These are phyloP conservation scores for Bacidia rubella DNA, from an alignment of 495 filamentous ascomycete species.

Conservation along the genomic window DNA sequence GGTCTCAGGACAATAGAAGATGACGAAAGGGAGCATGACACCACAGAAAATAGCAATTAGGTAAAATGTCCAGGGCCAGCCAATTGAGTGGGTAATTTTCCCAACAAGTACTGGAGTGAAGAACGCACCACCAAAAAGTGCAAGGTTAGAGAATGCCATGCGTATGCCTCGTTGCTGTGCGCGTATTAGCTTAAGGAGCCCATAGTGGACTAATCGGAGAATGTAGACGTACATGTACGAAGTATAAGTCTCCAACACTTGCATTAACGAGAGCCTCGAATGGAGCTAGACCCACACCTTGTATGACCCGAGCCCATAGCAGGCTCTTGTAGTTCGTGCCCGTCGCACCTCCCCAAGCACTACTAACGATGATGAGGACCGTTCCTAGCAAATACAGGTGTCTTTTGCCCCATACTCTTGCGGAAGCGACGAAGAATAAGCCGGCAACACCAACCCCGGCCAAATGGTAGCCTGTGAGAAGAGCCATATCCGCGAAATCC, in stretches of 20 bases:
- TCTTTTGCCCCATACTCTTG: slow-evolving; percentile 84
- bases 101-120: slow-evolving; percentile 53
- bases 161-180: slow-evolving; percentile 62
- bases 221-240: slow-evolving; percentile 50
- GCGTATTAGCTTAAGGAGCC: slow-evolving; percentile 9
- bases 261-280: slow-evolving; percentile 69
- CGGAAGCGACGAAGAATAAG: slow-evolving; percentile 71
- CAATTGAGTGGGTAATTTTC: slow-evolving; percentile 61
- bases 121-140: slow-evolving; percentile 83
- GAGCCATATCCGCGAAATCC: slow-evolving; percentile 56
- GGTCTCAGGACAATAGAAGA: slow-evolving; percentile 79
- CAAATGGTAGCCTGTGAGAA: slow-evolving; percentile 79
- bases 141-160: slow-evolving; percentile 83
- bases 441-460: slow-evolving; percentile 70
- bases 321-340: slow-evolving; percentile 52
- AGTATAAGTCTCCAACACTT: slow-evolving; percentile 64
- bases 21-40: slow-evolving; percentile 47
- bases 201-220: not conserved
- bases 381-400: slow-evolving; percentile 77
- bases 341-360: slow-evolving; percentile 66
- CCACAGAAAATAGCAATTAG: slow-evolving; percentile 54
- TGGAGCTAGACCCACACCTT: slow-evolving; percentile 61
- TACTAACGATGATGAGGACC: slow-evolving; percentile 54
- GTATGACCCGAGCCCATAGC: slow-evolving; percentile 60
- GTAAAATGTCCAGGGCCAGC: slow-evolving; percentile 70